These are phyloP conservation scores for Coemansia umbellata DNA, from an alignment of 192 early-diverging fungal genomes.

Conservation along the genomic window DNA sequence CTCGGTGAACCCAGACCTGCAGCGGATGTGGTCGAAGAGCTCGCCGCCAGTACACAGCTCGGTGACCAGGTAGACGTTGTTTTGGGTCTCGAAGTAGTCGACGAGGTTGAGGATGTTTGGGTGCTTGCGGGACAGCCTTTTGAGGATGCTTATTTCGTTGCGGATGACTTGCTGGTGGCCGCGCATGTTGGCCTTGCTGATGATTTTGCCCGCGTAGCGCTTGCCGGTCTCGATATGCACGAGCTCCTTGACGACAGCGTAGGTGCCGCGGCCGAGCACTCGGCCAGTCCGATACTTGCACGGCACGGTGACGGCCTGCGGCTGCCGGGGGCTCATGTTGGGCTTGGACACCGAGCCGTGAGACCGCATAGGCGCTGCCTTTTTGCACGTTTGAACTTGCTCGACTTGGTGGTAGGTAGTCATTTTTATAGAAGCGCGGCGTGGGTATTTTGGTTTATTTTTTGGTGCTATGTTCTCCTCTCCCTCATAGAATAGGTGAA, in stretches of 20 bases:
- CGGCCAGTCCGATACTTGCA: constrained; percentile 46
- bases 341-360: no score
- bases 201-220: constrained; percentile 75
- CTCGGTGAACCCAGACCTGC: constrained; percentile 69
- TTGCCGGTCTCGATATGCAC: constrained; percentile 61
- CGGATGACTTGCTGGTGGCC: constrained; percentile 64
- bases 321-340: no score
- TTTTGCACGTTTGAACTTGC: no score
- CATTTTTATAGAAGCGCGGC: no score
- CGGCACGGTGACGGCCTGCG: constrained; percentile 4
- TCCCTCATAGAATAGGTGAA: no score
- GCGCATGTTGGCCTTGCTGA: constrained; percentile 71
- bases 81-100: constrained; percentile 78
- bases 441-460: no score
- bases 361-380: no score
- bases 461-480: no score
- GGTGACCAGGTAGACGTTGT: constrained; percentile 76
- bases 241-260: constrained; percentile 48
- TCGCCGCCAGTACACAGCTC: constrained; percentile 86
- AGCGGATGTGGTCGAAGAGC: constrained; percentile 83
- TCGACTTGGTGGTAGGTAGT: no score
- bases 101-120: constrained; percentile 67
- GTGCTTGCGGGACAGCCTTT: constrained; percentile 63
- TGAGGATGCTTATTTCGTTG: constrained; percentile 72
- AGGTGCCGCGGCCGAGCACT: constrained; percentile 39